Conservation (phyloP, 176 grass and related monocot species). For the Zoysia japonica region DNA sequence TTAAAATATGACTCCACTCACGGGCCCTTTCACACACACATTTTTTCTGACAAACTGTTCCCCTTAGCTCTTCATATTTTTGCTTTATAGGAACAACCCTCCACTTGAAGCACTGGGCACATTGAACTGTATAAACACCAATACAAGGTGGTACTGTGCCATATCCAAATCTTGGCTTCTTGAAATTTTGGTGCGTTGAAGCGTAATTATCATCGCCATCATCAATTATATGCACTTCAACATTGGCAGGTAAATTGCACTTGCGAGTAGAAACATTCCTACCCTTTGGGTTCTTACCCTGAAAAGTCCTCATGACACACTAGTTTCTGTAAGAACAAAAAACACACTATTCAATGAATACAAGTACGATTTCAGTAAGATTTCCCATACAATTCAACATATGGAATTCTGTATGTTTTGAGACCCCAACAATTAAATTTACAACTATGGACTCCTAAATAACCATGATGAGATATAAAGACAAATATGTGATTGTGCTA, state of each 20-base stretch:
- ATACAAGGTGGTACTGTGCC: conserved; percentile 52
- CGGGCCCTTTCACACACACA: conserved; percentile 62
- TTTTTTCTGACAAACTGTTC: conserved; percentile 51
- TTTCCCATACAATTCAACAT: neutral
- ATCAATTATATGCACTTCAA: conserved; percentile 31
- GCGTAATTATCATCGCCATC: conserved; percentile 25
- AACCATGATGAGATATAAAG: neutral
- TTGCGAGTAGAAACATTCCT: conserved; percentile 22
- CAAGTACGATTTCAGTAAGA: conserved; percentile 4
- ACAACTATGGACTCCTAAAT: neutral
- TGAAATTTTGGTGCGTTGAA: neutral
- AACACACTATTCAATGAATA: conserved; percentile 23
- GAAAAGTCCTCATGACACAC: conserved; percentile 34
- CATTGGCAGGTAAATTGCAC: conserved; percentile 9
- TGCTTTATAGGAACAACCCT: conserved; percentile 79
- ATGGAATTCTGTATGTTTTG: conserved; percentile 4
- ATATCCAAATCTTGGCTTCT: conserved; percentile 22
- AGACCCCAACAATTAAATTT: neutral
- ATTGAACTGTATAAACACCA: conserved; percentile 74
- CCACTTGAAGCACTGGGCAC: conserved; percentile 81
- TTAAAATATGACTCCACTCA: conserved; percentile 66
- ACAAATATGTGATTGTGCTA: neutral
- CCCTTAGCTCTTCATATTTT: conserved; percentile 87
- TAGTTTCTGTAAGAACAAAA: neutral
- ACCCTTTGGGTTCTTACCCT: conserved; percentile 14